Conservation (phyloP, 2,329 filamentous ascomycete genomes). For the Achaetomium macrosporum region DNA sequence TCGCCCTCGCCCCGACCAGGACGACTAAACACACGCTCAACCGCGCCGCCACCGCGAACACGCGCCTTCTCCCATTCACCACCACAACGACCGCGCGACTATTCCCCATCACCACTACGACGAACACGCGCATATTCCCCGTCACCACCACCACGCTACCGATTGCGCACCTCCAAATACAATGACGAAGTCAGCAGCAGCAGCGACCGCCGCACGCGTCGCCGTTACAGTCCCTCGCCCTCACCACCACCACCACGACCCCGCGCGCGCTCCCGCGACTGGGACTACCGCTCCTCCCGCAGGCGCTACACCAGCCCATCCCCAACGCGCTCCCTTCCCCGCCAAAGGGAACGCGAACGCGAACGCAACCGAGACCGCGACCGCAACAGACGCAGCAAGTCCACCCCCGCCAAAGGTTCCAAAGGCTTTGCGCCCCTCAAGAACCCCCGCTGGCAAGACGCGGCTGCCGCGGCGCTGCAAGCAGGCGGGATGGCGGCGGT, state of each 20-base stretch:
- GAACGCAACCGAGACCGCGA: background rate
- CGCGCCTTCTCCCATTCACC: too few species aligned
- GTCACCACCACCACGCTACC: too few species aligned
- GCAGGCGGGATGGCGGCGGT: conserved; percentile 23
- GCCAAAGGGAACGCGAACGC: background rate
- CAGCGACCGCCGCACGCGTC: background rate
- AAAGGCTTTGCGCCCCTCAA: background rate
- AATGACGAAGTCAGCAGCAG: too few species aligned
- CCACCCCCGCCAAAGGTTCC: too few species aligned
- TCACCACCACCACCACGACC: background rate
- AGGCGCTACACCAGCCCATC: background rate
- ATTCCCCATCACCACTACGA: too few species aligned
- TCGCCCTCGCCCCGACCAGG: background rate
- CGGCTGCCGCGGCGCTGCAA: conserved; percentile 24
- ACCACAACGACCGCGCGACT: too few species aligned
- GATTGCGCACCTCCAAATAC: too few species aligned
- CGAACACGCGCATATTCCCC: too few species aligned
- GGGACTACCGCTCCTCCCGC: background rate
- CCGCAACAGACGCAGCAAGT: background rate
- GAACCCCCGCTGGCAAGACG: conserved; percentile 23
- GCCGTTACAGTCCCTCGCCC: background rate
- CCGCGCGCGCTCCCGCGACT: background rate
- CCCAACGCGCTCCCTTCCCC: background rate
- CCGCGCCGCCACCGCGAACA: background rate
- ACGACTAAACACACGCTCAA: background rate